Base-by-base conservation (phyloP, 2,329 filamentous ascomycete genomes). In the Magnaporthiopsis poae region DNA sequence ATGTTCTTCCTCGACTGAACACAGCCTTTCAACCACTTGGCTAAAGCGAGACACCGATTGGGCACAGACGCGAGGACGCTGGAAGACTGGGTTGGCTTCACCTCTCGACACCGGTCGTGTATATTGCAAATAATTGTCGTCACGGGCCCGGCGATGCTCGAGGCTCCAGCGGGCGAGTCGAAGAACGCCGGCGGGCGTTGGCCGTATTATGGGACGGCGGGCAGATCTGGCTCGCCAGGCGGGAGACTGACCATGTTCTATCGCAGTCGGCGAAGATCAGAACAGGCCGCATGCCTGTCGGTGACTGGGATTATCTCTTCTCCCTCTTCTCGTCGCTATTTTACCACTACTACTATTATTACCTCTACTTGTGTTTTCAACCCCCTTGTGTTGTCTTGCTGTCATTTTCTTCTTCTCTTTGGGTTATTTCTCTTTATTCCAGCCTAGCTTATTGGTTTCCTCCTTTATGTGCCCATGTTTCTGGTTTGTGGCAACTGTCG, bases 241-340 rank as follows among this genome's bases (percentile, higher is more conserved):
- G n/a, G 4, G 46, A 56, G 18, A 56, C 21, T 9, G 46, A n/a
- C n/a, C 21, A 21, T 56, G 46, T 25, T 56, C 8, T 56, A 25
- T 56, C n/a, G 3, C 21, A 9, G n/a, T 25, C 46, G n/a, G 15
- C 18, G 46, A 25, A 21, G n/a, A n/a, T 21, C n/a, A 7, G 21
- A 56, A 56, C 46, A 56, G 46, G 46, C 21, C 46, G 25, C 46
- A 56, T 25, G 3, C 46, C 7, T 7, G n/a, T 56, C 7, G 65
- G 59, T 61, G 67, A 65, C 61, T 67, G 67, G 13, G 62, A 62
- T 59, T 61, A 52, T 39, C 60, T 29, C 67, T 67, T 67, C 67
- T 67, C 63, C 31, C 52, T 66, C 64, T 68, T 68, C 46, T 66
- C 60, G 64, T 66, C 61, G 35, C 25, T 52, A 63, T 65, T 31